A percentile compares a stretch with the other conserved stretches of the same genome.
phyloP scores from a whole-genome alignment of 176 grass and related monocot species.

The Microstegium vimineum region DNA sequence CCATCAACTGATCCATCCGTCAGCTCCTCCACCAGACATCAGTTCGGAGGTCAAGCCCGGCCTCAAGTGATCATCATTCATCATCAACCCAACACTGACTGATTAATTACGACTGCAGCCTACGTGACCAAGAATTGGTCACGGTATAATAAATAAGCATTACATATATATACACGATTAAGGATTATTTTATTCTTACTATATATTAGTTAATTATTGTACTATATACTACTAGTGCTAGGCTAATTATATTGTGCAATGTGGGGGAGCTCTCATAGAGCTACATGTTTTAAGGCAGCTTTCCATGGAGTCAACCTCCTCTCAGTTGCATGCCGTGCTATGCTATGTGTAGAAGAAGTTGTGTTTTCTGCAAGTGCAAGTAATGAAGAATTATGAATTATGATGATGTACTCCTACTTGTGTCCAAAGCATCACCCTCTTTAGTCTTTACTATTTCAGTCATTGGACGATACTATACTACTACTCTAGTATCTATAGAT shows the following conservation, averaged over 20 bases:
- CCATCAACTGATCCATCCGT: constrained; percentile 31
- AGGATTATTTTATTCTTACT: constrained; percentile 43
- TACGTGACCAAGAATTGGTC: constrained; percentile 36
- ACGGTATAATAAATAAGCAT: constrained; percentile 28
- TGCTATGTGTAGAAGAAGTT: constrained; percentile 43
- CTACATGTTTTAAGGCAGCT: constrained; percentile 97
- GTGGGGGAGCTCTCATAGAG: constrained; percentile 44
- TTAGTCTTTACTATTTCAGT: constrained; percentile 11
- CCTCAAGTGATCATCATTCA: background rate
- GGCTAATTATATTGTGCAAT: constrained; percentile 38
- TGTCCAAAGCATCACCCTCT: constrained; percentile 26
- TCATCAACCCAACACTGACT: constrained; percentile 26
- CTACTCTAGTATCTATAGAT: background rate
- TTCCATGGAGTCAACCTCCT: constrained; percentile 41
- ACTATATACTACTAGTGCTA: constrained; percentile 3
- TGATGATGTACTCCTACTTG: constrained; percentile 22
- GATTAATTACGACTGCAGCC: constrained; percentile 12
- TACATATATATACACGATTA: background rate
- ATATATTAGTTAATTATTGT: constrained; percentile 14
- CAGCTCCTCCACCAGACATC: constrained; percentile 4
- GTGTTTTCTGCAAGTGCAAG: constrained; percentile 32
- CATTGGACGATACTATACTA: background rate
- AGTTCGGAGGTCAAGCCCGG: constrained; percentile 6
- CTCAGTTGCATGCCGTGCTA: constrained; percentile 9
- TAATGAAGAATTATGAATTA: constrained; percentile 30